Evolutionary conservation across 2,329 filamentous ascomycete species (phyloP).

Genomic region (Monilinia vaccinii-corymbosi): DNA sequence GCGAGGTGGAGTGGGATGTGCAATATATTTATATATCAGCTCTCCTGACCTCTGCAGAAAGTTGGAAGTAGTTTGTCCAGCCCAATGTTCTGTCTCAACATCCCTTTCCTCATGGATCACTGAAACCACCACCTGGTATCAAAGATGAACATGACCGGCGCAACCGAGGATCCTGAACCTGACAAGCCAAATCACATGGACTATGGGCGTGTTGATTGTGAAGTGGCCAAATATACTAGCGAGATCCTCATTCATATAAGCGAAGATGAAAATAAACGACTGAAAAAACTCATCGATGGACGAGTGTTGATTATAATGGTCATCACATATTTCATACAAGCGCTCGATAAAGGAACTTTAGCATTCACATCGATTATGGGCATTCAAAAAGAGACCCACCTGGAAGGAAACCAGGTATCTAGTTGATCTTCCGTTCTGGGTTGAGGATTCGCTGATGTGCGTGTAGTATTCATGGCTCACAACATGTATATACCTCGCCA

Average conservation of each 20-base stretch:
- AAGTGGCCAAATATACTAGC: constrained; percentile 61
- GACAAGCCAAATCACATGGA: constrained; percentile 38
- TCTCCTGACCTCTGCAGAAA: neutral
- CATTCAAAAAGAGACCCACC: constrained; percentile 19
- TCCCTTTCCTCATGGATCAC: too few relatives aligned
- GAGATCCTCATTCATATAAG: constrained; percentile 47
- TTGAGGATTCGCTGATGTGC: constrained; percentile 36
- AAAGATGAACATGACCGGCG: neutral
- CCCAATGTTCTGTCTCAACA: neutral
- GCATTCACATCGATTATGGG: constrained; percentile 26
- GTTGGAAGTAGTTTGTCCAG: neutral
- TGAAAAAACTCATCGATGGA: constrained; percentile 57
- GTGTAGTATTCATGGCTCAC: constrained; percentile 23
- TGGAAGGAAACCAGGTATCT: constrained; percentile 48
- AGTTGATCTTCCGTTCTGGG: constrained; percentile 33
- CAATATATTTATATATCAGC: neutral
- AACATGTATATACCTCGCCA: constrained; percentile 23
- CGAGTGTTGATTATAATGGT: constrained; percentile 64
- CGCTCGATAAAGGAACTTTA: constrained; percentile 28
- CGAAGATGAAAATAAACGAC: constrained; percentile 47
- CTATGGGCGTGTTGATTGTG: constrained; percentile 54
- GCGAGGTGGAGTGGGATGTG: neutral
- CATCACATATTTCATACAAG: constrained; percentile 39
- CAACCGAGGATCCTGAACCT: constrained; percentile 24
- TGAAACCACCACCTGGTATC: neutral